Base-by-base conservation (phyloP, 139 green algal species). In the Picochlorum sp. region DNA sequence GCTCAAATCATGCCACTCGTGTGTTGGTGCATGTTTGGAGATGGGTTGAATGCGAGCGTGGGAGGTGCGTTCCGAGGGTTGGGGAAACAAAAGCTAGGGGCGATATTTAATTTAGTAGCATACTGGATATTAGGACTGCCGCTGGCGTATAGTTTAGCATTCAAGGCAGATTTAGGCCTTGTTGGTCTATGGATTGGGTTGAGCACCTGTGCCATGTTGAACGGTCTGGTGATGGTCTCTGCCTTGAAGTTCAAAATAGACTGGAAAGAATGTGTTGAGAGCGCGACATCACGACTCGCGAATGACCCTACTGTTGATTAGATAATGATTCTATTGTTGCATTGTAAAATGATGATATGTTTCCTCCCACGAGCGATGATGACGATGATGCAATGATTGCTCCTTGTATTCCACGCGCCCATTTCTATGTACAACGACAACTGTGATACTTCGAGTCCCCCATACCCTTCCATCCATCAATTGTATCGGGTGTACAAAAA, bases 61-160 rank as follows among this genome's bases (percentile, higher is more conserved):
- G 61, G 67, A 10, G 80, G 66, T 47, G 50, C 63, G 62, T 62
- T 80, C 67, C 28, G 77, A 45, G 54, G 55, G 0, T 21, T 66
- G 65, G 72, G 72, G 28, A 60, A 70, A 24, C 72, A 79, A 65
- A 45, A 55, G 28, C 32, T 79, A 2, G 72, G 72, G 2, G 72
- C 72, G 0, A 21, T 67, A 15, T 61, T 77, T 54, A 87, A 85
- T 65, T 62, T 87, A 26, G 16, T 66, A 9, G 45, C 45, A 44
- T 86, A 77, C 57, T 90, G 74, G 73, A 13, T 62, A 23, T 21
- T 90, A 34, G 84, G 76, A 24, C 47, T 87, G 20, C 84, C 84
- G 7, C 63, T 84, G 21, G 74, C 78, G 9, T 24, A 67, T 45
- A 55, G 78, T 49, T 64, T 87, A 16, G 78, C 76, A 18, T 75